phyloP scores from a whole-genome alignment of 1,284 basidiomycete species.

The Chiua sp. region DNA sequence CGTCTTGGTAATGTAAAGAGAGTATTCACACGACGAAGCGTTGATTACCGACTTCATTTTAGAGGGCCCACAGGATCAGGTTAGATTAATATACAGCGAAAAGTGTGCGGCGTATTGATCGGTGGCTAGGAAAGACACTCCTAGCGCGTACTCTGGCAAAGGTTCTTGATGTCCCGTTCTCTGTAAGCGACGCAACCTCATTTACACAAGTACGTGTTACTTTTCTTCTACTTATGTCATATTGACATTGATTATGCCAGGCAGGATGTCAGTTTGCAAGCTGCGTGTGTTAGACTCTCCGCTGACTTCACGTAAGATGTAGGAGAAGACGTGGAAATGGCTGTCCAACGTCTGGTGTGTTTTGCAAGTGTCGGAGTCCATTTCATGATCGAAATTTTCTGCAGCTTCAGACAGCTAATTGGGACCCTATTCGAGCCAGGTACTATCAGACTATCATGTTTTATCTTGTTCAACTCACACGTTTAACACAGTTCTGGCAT shows the following conservation, averaged over 20 bases:
- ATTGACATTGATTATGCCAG: conserved; percentile 41
- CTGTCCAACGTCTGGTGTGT: conserved; percentile 79
- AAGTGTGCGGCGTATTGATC: conserved; percentile 8
- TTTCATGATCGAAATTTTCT: conserved; percentile 1
- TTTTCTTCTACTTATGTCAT: conserved; percentile 7
- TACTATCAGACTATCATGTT: conserved; percentile 27
- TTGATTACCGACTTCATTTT: conserved; percentile 16
- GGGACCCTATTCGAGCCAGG: conserved; percentile 85
- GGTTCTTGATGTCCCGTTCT: conserved; percentile 91
- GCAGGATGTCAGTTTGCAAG: conserved; percentile 71
- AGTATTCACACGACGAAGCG: conserved; percentile 1
- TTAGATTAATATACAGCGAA: conserved; percentile 31
- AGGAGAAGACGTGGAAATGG: conserved; percentile 93
- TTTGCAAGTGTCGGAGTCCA: neutral
- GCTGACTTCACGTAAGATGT: conserved; percentile 67
- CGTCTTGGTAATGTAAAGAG: conserved; percentile 75
- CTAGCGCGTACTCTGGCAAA: conserved; percentile 86
- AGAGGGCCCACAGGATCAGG: conserved; percentile 87
- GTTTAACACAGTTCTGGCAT: conserved; percentile 74
- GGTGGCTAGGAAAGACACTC: conserved; percentile 77
- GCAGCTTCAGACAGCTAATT: conserved; percentile 85
- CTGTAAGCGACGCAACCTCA: conserved; percentile 84
- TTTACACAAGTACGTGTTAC: conserved; percentile 69
- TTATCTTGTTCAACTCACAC: conserved; percentile 5
- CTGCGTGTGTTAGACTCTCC: conserved; percentile 5